These are phyloP conservation scores for Leucaena leucocephala DNA, from an alignment of 306 rosid genomes.

Conservation along the genomic window DNA sequence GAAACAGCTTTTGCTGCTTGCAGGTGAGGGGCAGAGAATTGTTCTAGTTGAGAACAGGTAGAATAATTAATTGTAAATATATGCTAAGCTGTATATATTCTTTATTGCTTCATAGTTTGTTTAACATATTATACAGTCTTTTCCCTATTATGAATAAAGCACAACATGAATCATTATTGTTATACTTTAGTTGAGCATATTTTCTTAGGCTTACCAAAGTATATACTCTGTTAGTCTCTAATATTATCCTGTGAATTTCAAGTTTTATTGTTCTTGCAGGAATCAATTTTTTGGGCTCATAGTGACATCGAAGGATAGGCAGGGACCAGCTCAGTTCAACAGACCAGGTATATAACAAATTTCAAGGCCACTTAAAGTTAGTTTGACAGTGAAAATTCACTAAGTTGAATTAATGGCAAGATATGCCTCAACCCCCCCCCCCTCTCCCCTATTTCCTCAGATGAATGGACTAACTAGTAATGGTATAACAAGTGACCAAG, in stretches of 20 bases:
- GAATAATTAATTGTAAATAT: background rate
- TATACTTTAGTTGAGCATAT: background rate
- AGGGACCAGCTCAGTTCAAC: background rate
- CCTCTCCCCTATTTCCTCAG: background rate
- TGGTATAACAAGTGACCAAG: background rate
- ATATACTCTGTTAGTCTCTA: background rate
- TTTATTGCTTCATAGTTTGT: background rate
- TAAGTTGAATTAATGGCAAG: background rate
- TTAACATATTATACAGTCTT: background rate
- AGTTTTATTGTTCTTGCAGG: background rate
- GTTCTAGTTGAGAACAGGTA: background rate
- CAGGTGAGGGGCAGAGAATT: background rate
- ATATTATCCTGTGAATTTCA: background rate
- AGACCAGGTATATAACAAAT: background rate
- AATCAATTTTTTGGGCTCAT: background rate
- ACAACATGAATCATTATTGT: background rate
- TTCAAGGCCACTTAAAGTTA: background rate
- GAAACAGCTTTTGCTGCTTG: background rate
- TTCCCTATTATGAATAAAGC: background rate
- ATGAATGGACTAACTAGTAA: background rate
- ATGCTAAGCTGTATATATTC: background rate
- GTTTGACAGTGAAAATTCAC: background rate
- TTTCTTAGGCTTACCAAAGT: background rate
- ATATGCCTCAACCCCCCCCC: background rate
- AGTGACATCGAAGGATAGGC: background rate